Base-by-base conservation (phyloP, 2,329 filamentous ascomycete species). In the Fusarium odoratissimum region DNA sequence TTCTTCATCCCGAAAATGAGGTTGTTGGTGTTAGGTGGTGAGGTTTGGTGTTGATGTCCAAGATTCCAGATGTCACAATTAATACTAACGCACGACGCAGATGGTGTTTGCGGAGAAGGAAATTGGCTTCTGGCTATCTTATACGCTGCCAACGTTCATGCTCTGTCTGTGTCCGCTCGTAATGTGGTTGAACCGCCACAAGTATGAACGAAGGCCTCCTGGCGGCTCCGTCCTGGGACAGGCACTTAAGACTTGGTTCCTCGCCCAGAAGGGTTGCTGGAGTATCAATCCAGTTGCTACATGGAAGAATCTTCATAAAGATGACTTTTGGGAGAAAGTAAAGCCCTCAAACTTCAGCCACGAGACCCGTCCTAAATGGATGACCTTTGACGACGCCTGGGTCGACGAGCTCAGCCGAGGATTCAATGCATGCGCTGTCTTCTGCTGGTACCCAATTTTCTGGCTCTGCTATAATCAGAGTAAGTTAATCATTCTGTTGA, bases 331-430 rank as follows among this genome's bases (percentile, higher is more conserved):
- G 90, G 88, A 93, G 41, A 83, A 83, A 13, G 90, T 91, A 66
- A 93, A 93, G 84, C 92, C 92, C 2, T 92, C 89, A 72, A 82
- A 83, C n/a, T 87, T 92, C 42, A 84, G 85, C 28, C 83, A 86
- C 45, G 82, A 82, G 25, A 81, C 82, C 54, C 89, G 88, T 41
- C 92, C 90, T 0, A 73, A 75, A 2, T 94, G 91, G 91, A 95
- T 95, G 91, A 92, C 88, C 5, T 94, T 94, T 75, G 92, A 95
- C 71, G 93, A 95, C 73, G 88, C 88, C 25, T 95, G 92, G 92
- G 92, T 95, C 41, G 92, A 93, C 77, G 91, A 94, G 79, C 87
- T 94, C 33, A 85, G 86, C 46, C 90, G 92, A 82, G 92, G 92
- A 13, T 86, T 93, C 71, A 84, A 86, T 60, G 91, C 91, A 21